These are phyloP conservation scores for Solanum piurae DNA, from an alignment of 257 asterid species.

Conservation along the genomic window DNA sequence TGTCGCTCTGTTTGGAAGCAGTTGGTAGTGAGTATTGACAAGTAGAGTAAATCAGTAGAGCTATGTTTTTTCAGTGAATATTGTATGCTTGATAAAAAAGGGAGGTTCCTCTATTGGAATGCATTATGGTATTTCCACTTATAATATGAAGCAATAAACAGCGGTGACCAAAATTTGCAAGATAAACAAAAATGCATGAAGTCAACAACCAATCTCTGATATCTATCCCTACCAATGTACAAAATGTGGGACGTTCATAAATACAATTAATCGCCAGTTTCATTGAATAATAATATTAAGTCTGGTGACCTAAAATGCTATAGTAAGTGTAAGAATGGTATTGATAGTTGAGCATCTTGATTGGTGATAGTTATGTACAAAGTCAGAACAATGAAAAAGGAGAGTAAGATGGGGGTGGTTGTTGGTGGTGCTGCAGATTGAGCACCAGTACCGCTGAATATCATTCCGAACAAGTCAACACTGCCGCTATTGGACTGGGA, in stretches of 20 bases:
- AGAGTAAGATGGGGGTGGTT: not conserved
- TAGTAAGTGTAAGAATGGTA: not conserved
- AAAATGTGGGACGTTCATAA: not conserved
- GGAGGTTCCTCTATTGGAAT: not conserved
- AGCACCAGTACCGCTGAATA: constrained; percentile 10
- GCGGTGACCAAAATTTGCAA: not conserved
- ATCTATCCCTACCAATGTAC: not conserved
- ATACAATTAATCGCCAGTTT: not conserved
- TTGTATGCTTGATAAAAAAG: not conserved
- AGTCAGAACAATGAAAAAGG: constrained; percentile 3
- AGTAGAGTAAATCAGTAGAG: not conserved
- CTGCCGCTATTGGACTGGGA: constrained; percentile 1
- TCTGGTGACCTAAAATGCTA: not conserved
- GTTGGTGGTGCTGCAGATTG: not conserved
- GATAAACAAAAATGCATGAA: not conserved
- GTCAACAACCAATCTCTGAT: not conserved
- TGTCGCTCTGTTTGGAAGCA: not conserved
- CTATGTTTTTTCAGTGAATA: not conserved
- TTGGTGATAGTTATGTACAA: constrained; percentile 5
- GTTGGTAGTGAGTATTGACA: not conserved
- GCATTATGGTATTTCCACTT: not conserved
- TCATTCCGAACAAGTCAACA: constrained; percentile 9
- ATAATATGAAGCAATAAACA: not conserved
- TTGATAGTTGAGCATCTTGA: constrained; percentile 1
- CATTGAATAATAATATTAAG: not conserved